Base-by-base conservation (phyloP, 2,329 filamentous ascomycete species). In the Phialocephala sp. region DNA sequence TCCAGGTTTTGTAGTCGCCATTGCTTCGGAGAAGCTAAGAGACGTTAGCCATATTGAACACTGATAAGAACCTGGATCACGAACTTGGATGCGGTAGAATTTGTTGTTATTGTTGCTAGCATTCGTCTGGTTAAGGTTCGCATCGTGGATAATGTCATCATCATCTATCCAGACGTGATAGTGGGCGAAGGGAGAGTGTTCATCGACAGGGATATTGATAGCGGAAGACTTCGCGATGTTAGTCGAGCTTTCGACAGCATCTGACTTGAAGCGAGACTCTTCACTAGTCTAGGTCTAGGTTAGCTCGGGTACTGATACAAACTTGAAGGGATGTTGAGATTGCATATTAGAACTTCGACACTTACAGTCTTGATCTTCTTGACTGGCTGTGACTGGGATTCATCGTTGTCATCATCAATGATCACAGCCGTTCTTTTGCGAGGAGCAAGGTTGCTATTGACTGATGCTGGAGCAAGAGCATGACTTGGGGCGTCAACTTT, bases 81-180 rank as follows among this genome's bases (percentile, higher is more conserved):
- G 14, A 36, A 68, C 67, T 52, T 68, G 67, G 35, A 93, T 76
- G 35, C 87, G 86, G 74, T 94, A 94, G 76, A 94, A 94, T 71
- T 95, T 95, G 77, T 95, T 94, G 77, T 91, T 91, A 74, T 94
- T 95, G 56, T 83, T 78, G 0, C 81, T 79, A 0, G 91, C 81
- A 70, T 93, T 91, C 12, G 92, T 91, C 75, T 94, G 90, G 71
- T 94, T 95, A 55, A 96, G 81, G 0, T 90, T 88, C 0, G 91
- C 92, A 74, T 96, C 92, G 76, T 87, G 94, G 57, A 94, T 92
- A 63, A 90, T 79, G 22, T 87, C 87, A 45, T 84, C 77, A 0
- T 84, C 78, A 66, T 89, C 89, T 63, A 94, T 85, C 73, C 90
- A 88, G 37, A 96, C 91, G 18, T 43, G 60, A 35, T 20, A 78